Base-by-base conservation (phyloP, 495 filamentous ascomycete species). In the Penicillium dipodomyicola region DNA sequence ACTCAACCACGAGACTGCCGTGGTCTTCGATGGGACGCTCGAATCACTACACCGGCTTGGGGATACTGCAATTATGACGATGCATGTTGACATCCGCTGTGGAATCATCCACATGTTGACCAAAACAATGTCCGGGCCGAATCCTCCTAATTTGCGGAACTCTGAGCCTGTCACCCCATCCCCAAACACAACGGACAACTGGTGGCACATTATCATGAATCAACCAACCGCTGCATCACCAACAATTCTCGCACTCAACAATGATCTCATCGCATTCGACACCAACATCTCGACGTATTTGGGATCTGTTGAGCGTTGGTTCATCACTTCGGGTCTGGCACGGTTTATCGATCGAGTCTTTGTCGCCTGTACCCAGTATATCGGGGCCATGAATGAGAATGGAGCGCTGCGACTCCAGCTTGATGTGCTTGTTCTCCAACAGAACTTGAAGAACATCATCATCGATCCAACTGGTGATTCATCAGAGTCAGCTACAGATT, bases 381-480 rank as follows among this genome's bases (percentile, higher is more conserved):
- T 92, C 45, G 81, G 82, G 33, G 80, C 80, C 2, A 86, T 95
- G 80, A 92, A 95, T 58, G 72, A 73, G 33, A 80, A 86, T 54
- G 94, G 95, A 15, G 89, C 86, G 59, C 80, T 84, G 20, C 82
- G 91, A 7, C 88, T 97, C 78, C 87, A 90, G 63, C 81, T 97
- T 29, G 95, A 97, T 65, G 90, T 97, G 44, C 78, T 96, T 9
- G 94, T 98, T 45, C 75, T 98, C 29, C 92, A 96, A 66, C 95
- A 97, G 62, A 96, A 96, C 60, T 80, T 98, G 50, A 95, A 92
- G 72, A 94, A 94, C 52, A 87, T 98, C 56, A 91, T 77, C 49
- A 64, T 74, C 14, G 67, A 73, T 35, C 65, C 72, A 6, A 52
- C 52, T 15, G 52, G 55, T 5, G 57, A 67, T 12, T 19, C 57